Percentiles rank a stretch among this genome's conserved stretches.
These are phyloP conservation scores for Candida tallmaniae DNA, from an alignment of 805 yeast species.

Conservation along the genomic window DNA sequence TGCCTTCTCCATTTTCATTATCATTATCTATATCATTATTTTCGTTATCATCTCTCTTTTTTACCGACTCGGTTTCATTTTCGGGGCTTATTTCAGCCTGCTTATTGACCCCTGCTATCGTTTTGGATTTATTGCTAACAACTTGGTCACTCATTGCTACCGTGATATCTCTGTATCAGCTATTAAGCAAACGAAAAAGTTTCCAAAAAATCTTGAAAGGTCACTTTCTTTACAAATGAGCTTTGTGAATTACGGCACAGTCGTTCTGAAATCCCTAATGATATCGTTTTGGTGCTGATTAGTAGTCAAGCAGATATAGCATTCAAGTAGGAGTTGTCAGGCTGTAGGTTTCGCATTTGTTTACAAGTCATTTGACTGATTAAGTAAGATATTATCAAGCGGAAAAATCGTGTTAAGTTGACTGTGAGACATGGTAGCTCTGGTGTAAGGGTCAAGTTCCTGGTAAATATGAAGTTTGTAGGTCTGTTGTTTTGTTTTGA, in stretches of 20 bases:
- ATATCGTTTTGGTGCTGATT: too few relatives aligned
- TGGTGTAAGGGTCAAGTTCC: slow-evolving; percentile 5
- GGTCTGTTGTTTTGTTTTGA: slow-evolving; percentile 6
- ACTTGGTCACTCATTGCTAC: slow-evolving; percentile 6
- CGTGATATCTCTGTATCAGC: slow-evolving; percentile 1
- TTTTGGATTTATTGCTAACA: not conserved
- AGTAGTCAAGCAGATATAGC: too few relatives aligned
- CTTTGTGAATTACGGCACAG: too few relatives aligned
- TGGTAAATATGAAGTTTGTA: slow-evolving; percentile 6
- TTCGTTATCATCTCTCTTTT: slow-evolving; percentile 6
- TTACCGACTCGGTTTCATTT: too few relatives aligned
- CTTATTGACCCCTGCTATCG: not conserved
- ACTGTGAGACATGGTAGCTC: slow-evolving; percentile 7
- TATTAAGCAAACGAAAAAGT: slow-evolving; percentile 5
- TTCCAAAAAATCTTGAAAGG: slow-evolving; percentile 3
- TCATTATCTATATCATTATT: slow-evolving; percentile 1
- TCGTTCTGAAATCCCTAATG: too few relatives aligned
- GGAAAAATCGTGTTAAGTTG: slow-evolving; percentile 8
- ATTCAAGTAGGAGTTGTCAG: too few relatives aligned
- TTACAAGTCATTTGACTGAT: too few relatives aligned
- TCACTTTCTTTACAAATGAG: too few relatives aligned
- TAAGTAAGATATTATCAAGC: too few relatives aligned
- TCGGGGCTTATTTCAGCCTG: too few relatives aligned
- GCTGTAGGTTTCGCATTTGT: too few relatives aligned
- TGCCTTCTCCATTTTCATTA: too few relatives aligned